phyloP scores from a whole-genome alignment of 2,329 filamentous ascomycete genomes.

The Fusarium nanum region DNA sequence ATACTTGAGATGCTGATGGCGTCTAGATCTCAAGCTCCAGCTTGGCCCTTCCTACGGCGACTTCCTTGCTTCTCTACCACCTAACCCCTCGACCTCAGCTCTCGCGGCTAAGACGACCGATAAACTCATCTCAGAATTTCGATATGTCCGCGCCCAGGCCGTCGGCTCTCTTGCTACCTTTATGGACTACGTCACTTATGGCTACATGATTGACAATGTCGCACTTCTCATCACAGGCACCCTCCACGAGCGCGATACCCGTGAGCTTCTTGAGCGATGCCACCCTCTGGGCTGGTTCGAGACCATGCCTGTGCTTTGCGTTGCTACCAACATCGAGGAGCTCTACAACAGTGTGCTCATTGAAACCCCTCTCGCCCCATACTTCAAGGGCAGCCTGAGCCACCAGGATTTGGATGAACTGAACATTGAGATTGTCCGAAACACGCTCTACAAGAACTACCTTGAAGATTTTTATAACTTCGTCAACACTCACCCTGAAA shows the following conservation, averaged over 20 bases:
- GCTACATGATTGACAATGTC: constrained; percentile 99
- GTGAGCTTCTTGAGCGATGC: constrained; percentile 93
- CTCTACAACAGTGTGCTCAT: constrained; percentile 98
- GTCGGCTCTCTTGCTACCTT: constrained; percentile 92
- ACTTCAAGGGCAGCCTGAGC: constrained; percentile 96
- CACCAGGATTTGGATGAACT: constrained; percentile 98
- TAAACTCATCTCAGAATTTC: constrained; percentile 97
- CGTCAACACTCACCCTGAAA: constrained; percentile 88
- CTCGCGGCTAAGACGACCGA: constrained; percentile 96
- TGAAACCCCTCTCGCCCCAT: constrained; percentile 93
- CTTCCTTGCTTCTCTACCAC: constrained; percentile 91
- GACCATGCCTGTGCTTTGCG: constrained; percentile 97
- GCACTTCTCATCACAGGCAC: constrained; percentile 98
- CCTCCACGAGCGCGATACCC: constrained; percentile 95
- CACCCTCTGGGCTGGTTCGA: constrained; percentile 99
- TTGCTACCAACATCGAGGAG: constrained; percentile 98
- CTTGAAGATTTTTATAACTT: constrained; percentile 97
- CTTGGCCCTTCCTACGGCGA: constrained; percentile 97
- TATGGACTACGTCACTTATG: constrained; percentile 98
- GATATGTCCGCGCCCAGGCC: constrained; percentile 94
- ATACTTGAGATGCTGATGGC: constrained; percentile 24
- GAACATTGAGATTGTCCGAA: constrained; percentile 99
- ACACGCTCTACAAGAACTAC: constrained; percentile 99
- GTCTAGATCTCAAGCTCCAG: constrained; percentile 93
- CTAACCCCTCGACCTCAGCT: constrained; percentile 95